Conservation (phyloP, 2,329 filamentous ascomycete species). For the Xylariaceae sp. region DNA sequence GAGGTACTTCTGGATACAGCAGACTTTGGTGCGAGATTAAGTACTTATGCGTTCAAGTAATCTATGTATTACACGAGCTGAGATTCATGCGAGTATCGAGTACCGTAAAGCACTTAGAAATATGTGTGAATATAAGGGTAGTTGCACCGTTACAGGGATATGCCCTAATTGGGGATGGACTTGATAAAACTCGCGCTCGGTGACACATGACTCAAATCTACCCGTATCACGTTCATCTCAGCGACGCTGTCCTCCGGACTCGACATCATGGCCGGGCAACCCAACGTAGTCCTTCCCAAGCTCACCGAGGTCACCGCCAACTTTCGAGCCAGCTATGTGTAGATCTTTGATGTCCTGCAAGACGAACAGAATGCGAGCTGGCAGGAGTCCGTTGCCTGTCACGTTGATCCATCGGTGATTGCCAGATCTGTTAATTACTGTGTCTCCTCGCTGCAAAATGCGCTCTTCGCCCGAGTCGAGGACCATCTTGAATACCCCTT, state of each 20-base stretch:
- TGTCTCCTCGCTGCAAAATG: conserved; percentile 19
- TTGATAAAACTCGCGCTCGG: no score
- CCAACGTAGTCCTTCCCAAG: conserved; percentile 2
- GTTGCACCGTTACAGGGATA: no score
- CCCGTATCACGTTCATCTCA: background rate
- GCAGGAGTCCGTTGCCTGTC: conserved; percentile 9
- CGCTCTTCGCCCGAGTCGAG: conserved; percentile 23
- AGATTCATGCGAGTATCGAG: no score
- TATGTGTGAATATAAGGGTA: no score
- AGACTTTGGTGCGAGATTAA: no score
- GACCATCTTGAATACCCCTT: conserved; percentile 16
- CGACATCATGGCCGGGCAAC: background rate
- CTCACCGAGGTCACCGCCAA: conserved; percentile 3
- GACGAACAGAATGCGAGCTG: conserved; percentile 12
- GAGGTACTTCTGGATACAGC: no score
- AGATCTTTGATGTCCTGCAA: conserved; percentile 8
- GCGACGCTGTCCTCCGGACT: no score
- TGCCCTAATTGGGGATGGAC: no score
- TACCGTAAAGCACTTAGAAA: no score
- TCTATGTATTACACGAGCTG: no score
- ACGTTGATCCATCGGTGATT: conserved; percentile 15
- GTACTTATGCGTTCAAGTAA: no score
- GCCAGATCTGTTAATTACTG: conserved; percentile 9
- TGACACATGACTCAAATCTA: no score
- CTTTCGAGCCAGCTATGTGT: conserved; percentile 1